Percentiles rank a stretch among this genome's conserved stretches.
phyloP scores from a whole-genome alignment of 2,329 filamentous ascomycete genomes.

The Talaromyces rugulosus region DNA sequence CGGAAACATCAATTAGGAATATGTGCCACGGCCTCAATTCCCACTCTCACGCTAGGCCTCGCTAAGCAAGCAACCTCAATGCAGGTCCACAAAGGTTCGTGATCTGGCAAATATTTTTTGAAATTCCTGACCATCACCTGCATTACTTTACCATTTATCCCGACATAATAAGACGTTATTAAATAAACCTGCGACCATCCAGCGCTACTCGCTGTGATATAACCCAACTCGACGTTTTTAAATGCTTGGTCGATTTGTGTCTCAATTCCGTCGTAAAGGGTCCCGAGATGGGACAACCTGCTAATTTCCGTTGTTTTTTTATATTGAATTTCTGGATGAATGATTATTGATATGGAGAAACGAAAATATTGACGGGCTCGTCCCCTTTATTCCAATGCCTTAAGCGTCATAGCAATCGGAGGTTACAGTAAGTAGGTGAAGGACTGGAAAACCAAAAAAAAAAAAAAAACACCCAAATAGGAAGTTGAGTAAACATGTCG shows the following conservation, averaged over 20 bases:
- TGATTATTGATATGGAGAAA: too few relatives aligned
- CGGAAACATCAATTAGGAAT: slow-evolving; percentile 20
- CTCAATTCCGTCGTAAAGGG: slow-evolving; percentile 33
- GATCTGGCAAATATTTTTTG: slow-evolving; percentile 48
- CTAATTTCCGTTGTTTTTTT: too few relatives aligned
- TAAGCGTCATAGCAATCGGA: too few relatives aligned
- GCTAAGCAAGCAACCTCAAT: slow-evolving; percentile 50
- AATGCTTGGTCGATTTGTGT: slow-evolving; percentile 53
- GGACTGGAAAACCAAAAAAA: too few relatives aligned
- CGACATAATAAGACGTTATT: background rate
- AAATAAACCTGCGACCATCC: background rate
- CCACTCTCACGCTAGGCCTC: slow-evolving; percentile 51
- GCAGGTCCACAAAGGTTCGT: slow-evolving; percentile 52
- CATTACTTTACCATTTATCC: background rate
- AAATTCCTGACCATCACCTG: slow-evolving; percentile 48
- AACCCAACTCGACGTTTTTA: slow-evolving; percentile 50
- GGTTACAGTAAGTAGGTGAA: too few relatives aligned
- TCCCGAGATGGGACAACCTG: slow-evolving; percentile 8
- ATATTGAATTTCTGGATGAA: too few relatives aligned
- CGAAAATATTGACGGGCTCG: too few relatives aligned
- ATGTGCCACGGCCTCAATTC: slow-evolving; percentile 55
- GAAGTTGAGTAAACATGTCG: too few relatives aligned
- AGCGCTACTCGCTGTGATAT: slow-evolving; percentile 50
- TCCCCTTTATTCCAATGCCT: too few relatives aligned
- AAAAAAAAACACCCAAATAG: too few relatives aligned